Base-by-base conservation (phyloP, 768 basidiomycete species). In the Boletus bicolor region DNA sequence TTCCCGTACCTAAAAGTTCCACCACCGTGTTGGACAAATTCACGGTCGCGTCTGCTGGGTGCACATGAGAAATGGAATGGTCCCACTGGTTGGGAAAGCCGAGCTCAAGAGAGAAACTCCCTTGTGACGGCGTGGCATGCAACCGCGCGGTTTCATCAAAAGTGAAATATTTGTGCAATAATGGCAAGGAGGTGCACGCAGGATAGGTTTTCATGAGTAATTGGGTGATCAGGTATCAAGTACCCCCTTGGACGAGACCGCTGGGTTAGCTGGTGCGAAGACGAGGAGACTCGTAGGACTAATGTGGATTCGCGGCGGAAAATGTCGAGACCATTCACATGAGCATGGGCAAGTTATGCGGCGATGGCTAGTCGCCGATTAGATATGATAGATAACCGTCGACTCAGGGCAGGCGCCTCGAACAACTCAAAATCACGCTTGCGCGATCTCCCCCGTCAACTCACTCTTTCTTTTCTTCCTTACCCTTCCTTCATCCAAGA, bases 401-500 rank as follows among this genome's bases (percentile, higher is more conserved):
- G 53, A 63, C 72, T 72, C 72, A 72, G 70, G 70, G 70, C 70
- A 73, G 70, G 70, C 63, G 44, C 50, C 47, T 30, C 39, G 42
- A 24, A 56, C 55, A 61, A 55, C 52, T 68, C 62, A 72, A 69
- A 72, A 72, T 67, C 69, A 48, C 62, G 58, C 30, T 48, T 51
- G 39, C 44, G 17, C 39, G 15, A 26, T 49, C 30, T 44, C 41
- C 30, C 43, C 32, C 21, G 51, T 49, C 59, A 49, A 10, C 24
- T 56, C 58, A 38, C 49, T 57, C 53, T 53, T 61, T 57, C 55
- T 47, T 50, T 51, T 58, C 63, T 44, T 41, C 63, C 47, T 55
- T 45, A 50, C 49, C 47, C 48, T 47, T 46, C 61, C 46, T 60
- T 63, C 63, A 57, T 56, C 48, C 57, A 59, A 53, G 67, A 87